These are phyloP conservation scores for Verticillium nonalfalfae DNA, from an alignment of 2,329 filamentous ascomycete species.

Conservation along the genomic window DNA sequence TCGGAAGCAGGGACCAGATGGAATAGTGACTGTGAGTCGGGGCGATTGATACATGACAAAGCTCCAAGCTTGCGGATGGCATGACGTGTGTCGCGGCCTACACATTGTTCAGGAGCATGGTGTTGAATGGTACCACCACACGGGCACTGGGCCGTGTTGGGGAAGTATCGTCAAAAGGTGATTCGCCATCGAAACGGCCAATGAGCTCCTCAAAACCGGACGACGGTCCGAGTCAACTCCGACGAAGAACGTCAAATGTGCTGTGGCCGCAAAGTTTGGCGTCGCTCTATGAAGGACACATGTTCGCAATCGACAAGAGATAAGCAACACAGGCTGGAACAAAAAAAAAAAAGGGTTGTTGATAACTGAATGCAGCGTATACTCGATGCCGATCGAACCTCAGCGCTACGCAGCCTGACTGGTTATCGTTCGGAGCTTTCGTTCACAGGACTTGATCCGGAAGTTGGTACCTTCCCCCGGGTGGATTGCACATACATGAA, in stretches of 20 bases:
- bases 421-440: neutral
- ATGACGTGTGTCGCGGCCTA: too few relatives aligned
- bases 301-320: too few relatives aligned
- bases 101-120: too few relatives aligned
- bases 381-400: neutral
- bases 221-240: too few relatives aligned
- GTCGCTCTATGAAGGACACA: too few relatives aligned
- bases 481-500: neutral
- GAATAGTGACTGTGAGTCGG: neutral
- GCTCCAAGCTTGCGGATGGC: neutral
- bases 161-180: too few relatives aligned
- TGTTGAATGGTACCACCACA: too few relatives aligned
- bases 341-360: neutral
- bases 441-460: neutral
- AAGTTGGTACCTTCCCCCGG: neutral
- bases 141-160: too few relatives aligned
- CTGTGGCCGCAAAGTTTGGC: too few relatives aligned
- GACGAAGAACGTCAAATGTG: too few relatives aligned
- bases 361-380: neutral
- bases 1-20: constrained; percentile 5
- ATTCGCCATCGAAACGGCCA: too few relatives aligned
- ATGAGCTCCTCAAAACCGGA: too few relatives aligned
- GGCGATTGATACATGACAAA: neutral
- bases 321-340: neutral
- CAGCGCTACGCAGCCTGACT: neutral